phyloP scores from a whole-genome alignment of 2,329 filamentous ascomycete genomes.

The Neofusicoccum kwambonambiense region DNA sequence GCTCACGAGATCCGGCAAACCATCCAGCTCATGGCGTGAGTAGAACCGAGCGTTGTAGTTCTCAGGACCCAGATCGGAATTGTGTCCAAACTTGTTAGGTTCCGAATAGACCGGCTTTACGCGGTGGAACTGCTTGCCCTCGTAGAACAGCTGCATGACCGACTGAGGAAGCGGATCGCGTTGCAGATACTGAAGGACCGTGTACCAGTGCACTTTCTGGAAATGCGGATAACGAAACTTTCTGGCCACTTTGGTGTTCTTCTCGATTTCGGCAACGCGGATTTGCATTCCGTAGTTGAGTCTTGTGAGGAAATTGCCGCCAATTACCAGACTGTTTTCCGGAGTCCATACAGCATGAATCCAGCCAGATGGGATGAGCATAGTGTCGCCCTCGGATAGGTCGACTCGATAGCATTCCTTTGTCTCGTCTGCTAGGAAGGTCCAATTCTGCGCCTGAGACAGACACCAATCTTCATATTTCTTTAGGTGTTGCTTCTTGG shows the following conservation, averaged over 20 bases:
- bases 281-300: constrained; percentile 68
- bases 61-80: constrained; percentile 50
- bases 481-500: constrained; percentile 66
- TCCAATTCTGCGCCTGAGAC: constrained; percentile 64
- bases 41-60: constrained; percentile 63
- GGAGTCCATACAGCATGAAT: constrained; percentile 72
- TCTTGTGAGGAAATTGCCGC: constrained; percentile 67
- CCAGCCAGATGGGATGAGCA: constrained; percentile 70
- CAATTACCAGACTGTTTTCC: constrained; percentile 66
- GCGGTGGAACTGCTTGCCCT: constrained; percentile 57
- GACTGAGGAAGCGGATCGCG: constrained; percentile 61
- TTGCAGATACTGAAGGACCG: constrained; percentile 62
- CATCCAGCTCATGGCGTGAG: constrained; percentile 61
- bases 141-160: constrained; percentile 55
- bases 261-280: constrained; percentile 64
- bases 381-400: constrained; percentile 65
- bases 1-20: constrained; percentile 57
- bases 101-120: constrained; percentile 59
- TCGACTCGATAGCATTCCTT: constrained; percentile 68
- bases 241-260: constrained; percentile 62
- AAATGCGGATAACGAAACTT: constrained; percentile 69
- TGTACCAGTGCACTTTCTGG: constrained; percentile 69
- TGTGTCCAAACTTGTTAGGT: constrained; percentile 54
- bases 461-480: constrained; percentile 72
- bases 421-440: constrained; percentile 62